These are phyloP conservation scores for Metarhizium rileyi DNA, from an alignment of 2,329 filamentous ascomycete species.

Conservation along the genomic window DNA sequence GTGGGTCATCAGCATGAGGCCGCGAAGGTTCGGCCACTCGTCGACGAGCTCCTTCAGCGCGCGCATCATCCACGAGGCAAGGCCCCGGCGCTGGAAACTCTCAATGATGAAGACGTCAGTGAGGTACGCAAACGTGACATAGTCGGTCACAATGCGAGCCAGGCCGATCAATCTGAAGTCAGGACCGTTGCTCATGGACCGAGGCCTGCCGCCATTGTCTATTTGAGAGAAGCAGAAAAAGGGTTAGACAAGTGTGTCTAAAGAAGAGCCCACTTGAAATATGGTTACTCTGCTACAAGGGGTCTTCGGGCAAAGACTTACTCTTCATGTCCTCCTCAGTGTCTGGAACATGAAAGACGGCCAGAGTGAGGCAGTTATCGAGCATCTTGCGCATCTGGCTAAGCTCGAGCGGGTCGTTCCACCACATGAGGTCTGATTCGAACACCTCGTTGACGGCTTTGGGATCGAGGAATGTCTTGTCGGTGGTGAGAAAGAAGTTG, in stretches of 20 bases:
- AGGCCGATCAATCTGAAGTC: constrained; percentile 29
- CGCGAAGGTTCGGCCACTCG: constrained; percentile 49
- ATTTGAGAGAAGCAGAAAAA: neutral
- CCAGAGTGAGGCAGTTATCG: constrained; percentile 49
- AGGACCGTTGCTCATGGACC: constrained; percentile 19
- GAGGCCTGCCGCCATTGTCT: constrained; percentile 23
- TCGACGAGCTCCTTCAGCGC: constrained; percentile 47
- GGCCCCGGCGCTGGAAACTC: constrained; percentile 48
- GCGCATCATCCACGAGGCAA: constrained; percentile 56
- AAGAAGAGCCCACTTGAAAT: constrained; percentile 13
- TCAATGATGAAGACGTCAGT: constrained; percentile 59
- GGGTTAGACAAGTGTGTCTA: neutral
- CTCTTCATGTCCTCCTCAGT: constrained; percentile 29
- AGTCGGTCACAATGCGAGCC: constrained; percentile 56
- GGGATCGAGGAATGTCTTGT: constrained; percentile 44
- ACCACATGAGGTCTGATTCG: constrained; percentile 48
- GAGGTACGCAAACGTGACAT: constrained; percentile 55
- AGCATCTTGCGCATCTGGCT: constrained; percentile 40
- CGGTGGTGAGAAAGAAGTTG: constrained; percentile 51
- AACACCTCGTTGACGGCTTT: constrained; percentile 46
- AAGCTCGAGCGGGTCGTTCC: constrained; percentile 44
- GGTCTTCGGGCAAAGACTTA: constrained; percentile 14
- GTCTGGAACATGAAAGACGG: constrained; percentile 39
- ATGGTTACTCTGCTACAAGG: neutral
- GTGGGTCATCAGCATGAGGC: constrained; percentile 45